phyloP scores from a whole-genome alignment of 202 grass and related monocot genomes.

The Digitaria exilis region DNA sequence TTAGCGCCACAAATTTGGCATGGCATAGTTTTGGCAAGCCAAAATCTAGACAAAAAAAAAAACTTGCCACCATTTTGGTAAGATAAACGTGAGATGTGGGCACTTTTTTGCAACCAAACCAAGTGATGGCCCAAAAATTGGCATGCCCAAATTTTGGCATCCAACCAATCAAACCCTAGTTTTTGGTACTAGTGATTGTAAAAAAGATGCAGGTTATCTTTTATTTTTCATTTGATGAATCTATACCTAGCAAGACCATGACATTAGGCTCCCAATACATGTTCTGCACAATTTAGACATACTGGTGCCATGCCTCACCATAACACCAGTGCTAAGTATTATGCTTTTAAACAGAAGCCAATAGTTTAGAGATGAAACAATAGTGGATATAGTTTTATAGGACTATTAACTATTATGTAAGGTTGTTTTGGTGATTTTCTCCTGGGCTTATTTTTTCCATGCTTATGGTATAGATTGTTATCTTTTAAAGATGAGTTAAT shows the following conservation, averaged over 20 bases:
- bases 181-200: background rate
- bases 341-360: background rate
- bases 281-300: constrained; percentile 10
- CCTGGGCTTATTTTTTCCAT: background rate
- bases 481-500: background rate
- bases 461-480: background rate
- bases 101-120: too few relatives aligned
- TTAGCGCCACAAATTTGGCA: too few relatives aligned
- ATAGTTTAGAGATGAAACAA: background rate
- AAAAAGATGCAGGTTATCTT: too few relatives aligned
- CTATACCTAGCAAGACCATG: too few relatives aligned
- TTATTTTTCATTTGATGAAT: constrained; percentile 1
- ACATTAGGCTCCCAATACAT: background rate
- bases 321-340: background rate
- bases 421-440: background rate
- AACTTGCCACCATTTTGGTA: too few relatives aligned
- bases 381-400: background rate
- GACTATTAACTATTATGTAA: background rate
- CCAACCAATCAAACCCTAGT: too few relatives aligned
- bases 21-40: too few relatives aligned
- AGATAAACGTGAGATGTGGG: too few relatives aligned
- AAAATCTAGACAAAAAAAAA: too few relatives aligned
- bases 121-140: too few relatives aligned
- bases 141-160: too few relatives aligned
- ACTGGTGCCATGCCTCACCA: background rate